A percentile compares a stretch with the other conserved stretches of the same genome.
These are phyloP conservation scores for Coemansia sp. DNA, from an alignment of 192 early-diverging fungal species.

Conservation along the genomic window DNA sequence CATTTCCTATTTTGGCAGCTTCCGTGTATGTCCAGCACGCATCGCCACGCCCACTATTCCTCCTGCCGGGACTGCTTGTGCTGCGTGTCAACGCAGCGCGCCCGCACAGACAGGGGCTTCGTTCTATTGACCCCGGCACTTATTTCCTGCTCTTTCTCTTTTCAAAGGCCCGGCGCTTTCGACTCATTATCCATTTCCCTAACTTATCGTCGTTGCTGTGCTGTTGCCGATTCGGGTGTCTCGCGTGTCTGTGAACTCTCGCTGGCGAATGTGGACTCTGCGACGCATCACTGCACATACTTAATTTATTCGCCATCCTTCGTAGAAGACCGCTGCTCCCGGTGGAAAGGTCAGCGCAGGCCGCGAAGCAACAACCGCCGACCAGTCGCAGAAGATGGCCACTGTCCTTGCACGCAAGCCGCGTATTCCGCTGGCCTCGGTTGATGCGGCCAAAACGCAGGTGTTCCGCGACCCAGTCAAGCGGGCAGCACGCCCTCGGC, in stretches of 20 bases:
- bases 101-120: neutral
- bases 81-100: neutral
- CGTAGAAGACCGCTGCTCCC: slow-evolving; percentile 11
- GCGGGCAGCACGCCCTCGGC: slow-evolving; percentile 5
- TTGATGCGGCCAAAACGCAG: slow-evolving; percentile 20
- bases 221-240: neutral
- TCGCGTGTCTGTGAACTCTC: neutral
- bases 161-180: neutral
- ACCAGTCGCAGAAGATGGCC: slow-evolving; percentile 18
- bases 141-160: neutral
- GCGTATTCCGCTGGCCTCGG: slow-evolving; percentile 28
- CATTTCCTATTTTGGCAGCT: slow-evolving; percentile 10
- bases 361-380: neutral
- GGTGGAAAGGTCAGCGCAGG: slow-evolving; percentile 7
- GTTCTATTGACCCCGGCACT: too few species aligned
- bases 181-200: neutral
- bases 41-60: slow-evolving; percentile 13
- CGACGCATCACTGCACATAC: neutral
- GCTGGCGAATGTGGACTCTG: neutral
- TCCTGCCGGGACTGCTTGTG: neutral
- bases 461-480: slow-evolving; percentile 35
- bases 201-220: neutral
- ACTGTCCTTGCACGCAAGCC: slow-evolving; percentile 22
- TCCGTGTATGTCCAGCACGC: slow-evolving; percentile 1
- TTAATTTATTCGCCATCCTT: neutral